Evolutionary conservation across 2,329 filamentous ascomycete genomes (phyloP), one percentile per base, ranked within the genome.

Genomic region (Cadophora luteo-olivacea): DNA sequence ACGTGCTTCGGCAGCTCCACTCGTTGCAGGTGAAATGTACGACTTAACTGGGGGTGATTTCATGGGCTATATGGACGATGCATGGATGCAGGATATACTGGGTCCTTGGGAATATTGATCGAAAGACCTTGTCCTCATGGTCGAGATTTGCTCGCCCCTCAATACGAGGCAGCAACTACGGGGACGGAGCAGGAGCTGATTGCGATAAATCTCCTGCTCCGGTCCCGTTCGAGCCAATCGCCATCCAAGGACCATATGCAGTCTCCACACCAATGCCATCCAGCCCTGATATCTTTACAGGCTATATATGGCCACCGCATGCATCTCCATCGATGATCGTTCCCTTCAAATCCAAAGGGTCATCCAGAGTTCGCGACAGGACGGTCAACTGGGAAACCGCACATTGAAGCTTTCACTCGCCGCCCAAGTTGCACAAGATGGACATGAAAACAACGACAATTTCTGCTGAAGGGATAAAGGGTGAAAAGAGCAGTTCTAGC

Each of bases 41-140:
- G 69, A 69, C 8, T 45, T 65, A 7, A 51, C 38, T 2, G 41
- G n/a, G 12, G 51, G 29, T 14, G 62, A 69, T 32, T 38, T 48
- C 25, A 61, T 67, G 58, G 36, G 36, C 12, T 66, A 64, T 12
- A 41, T 70, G 29, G 67, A 69, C 54, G 67, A 72, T n/a, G 51
- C 58, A 61, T 72, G 65, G 70, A 65, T 72, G 48, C 61, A 60
- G 24, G 70, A 72, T 62, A 36, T 68, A n/a, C 29, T 70, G 12
- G 68, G 67, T 25, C 41, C 63, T 9, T 67, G 65, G 62, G 58
- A 67, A 22, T 58, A 62, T 41, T 52, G 41, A 16, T 6, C 41
- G 6, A 45, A 38, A 16, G 12, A 3, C 11, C 16, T 45, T 45
- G 12, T 16, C 41, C 41, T 45, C 41, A 16, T 16, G 41, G 16